Percentiles rank a stretch among this genome's conserved stretches.
Conservation (phyloP, 2,329 filamentous ascomycete species). For the Scopulariopsis brevicaulis region DNA sequence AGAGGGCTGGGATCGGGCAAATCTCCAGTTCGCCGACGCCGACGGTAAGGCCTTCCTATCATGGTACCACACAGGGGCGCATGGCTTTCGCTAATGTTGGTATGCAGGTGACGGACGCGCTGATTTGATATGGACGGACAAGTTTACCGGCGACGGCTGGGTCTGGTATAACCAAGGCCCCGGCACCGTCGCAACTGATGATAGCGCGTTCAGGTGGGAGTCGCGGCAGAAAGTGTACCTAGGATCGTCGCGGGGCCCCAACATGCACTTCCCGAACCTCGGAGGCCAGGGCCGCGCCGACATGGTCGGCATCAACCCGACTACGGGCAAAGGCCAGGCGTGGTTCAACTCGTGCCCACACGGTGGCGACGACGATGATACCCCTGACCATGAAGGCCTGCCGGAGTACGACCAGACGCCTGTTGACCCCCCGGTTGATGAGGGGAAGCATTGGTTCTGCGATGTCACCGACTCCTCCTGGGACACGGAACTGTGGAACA, state of each 20-base stretch:
- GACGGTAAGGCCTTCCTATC: constrained; percentile 8
- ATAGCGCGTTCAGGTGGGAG: background rate
- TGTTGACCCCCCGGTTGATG: background rate
- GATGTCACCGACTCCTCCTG: background rate
- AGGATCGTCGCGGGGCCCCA: background rate
- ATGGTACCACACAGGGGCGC: too few relatives aligned
- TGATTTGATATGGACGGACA: constrained; percentile 21
- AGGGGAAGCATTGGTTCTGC: background rate
- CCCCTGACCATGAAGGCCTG: background rate
- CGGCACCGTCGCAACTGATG: background rate
- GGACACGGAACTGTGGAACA: background rate
- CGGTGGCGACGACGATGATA: background rate
- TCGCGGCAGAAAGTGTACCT: background rate
- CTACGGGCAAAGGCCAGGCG: background rate
- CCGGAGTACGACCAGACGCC: background rate
- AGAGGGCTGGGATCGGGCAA: constrained; percentile 19
- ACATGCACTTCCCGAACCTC: background rate
- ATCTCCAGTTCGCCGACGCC: constrained; percentile 22
- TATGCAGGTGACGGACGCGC: constrained; percentile 16
- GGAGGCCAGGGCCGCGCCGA: background rate
- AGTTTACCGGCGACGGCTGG: constrained; percentile 6
- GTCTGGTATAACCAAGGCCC: constrained; percentile 3
- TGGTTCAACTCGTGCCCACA: background rate
- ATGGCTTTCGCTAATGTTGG: background rate
- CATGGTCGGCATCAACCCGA: background rate